Conservation (phyloP, 129 eudicot species). For the sunflower (Helianthus annuus) region HanXRQr2.0-SUNRISE NC_035436.2:188751251-188751750, state of each 20-base stretch:
- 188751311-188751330: constrained; percentile 31
- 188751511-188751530: constrained; percentile 24
- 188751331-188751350: constrained; percentile 24
- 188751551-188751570: neutral
- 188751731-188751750: no score
- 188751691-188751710: no score
- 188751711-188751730: no score
- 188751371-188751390: constrained; percentile 41
- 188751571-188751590: constrained; percentile 7
- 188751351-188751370: constrained; percentile 36
- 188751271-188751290: constrained; percentile 63
- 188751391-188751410: constrained; percentile 54
- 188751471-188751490: constrained; percentile 7
- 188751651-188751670: no score
- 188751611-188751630: constrained; percentile 4
- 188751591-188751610: neutral
- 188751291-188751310: constrained; percentile 46
- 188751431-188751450: constrained; percentile 30
- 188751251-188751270: constrained; percentile 75
- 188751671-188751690: no score
- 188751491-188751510: constrained; percentile 27
- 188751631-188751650: no score
- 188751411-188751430: constrained; percentile 43
- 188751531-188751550: constrained; percentile 23
- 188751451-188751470: constrained; percentile 31